Evolutionary conservation across 2,329 filamentous ascomycete genomes (phyloP).

Genomic region (Fusarium continuum): DNA sequence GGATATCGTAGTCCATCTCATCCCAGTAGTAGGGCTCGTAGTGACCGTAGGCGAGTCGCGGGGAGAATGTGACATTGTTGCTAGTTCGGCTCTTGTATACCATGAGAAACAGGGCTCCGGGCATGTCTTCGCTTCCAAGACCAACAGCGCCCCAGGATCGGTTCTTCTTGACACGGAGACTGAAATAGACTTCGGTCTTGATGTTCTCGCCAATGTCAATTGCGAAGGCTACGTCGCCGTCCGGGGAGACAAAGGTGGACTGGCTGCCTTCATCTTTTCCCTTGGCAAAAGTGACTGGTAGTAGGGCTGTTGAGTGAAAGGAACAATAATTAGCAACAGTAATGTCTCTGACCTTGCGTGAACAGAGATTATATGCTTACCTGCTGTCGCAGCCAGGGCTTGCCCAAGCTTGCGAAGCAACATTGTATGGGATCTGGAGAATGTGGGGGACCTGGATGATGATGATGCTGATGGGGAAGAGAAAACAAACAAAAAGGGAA

Average conservation of each 20-base stretch:
- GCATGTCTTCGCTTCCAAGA: slow-evolving; percentile 62
- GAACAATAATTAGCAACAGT: background rate
- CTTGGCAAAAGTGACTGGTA: slow-evolving; percentile 40
- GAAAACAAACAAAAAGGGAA: background rate
- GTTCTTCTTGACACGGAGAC: slow-evolving; percentile 57
- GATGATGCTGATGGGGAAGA: background rate
- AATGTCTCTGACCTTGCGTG: no score
- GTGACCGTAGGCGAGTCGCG: slow-evolving; percentile 60
- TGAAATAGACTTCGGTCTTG: slow-evolving; percentile 62
- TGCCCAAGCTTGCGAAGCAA: slow-evolving; percentile 45
- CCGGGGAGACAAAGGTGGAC: slow-evolving; percentile 56
- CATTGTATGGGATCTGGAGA: slow-evolving; percentile 38
- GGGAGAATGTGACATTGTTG: slow-evolving; percentile 64
- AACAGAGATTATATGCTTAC: slow-evolving; percentile 28
- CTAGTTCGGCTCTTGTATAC: slow-evolving; percentile 59
- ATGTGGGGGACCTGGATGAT: slow-evolving; percentile 11
- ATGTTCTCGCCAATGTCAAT: slow-evolving; percentile 59
- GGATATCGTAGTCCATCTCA: slow-evolving; percentile 54
- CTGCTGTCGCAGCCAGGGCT: slow-evolving; percentile 42
- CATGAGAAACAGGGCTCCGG: slow-evolving; percentile 62
- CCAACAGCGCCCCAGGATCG: slow-evolving; percentile 65
- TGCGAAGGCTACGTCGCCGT: slow-evolving; percentile 58
- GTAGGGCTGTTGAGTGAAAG: slow-evolving; percentile 30
- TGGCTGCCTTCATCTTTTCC: slow-evolving; percentile 46
- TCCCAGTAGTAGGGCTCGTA: slow-evolving; percentile 61